These are phyloP conservation scores for Viola pubescens DNA, from an alignment of 441 rosid species.

Conservation along the genomic window DNA sequence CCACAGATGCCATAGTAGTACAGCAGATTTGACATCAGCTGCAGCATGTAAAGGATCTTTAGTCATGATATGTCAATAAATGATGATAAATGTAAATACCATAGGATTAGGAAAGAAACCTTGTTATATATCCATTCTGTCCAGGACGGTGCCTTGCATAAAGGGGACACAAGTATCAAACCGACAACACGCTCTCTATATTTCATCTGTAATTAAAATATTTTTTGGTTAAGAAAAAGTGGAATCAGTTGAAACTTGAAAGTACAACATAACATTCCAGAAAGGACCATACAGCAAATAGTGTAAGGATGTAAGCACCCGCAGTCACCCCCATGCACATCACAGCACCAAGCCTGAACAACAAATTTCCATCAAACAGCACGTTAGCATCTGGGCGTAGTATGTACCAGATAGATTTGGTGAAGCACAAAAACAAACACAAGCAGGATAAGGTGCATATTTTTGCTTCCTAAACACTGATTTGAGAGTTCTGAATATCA, in stretches of 20 bases:
- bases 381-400: neutral
- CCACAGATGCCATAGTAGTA: slow-evolving; percentile 88
- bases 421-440: neutral
- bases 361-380: slow-evolving; percentile 16
- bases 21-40: slow-evolving; percentile 73
- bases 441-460: neutral
- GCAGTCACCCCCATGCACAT: slow-evolving; percentile 96
- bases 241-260: slow-evolving; percentile 2
- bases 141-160: slow-evolving; percentile 88
- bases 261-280: slow-evolving; percentile 2
- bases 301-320: slow-evolving; percentile 81
- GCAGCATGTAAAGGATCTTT: slow-evolving; percentile 13
- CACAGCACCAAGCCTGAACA: slow-evolving; percentile 69
- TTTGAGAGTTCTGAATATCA: neutral
- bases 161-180: slow-evolving; percentile 79
- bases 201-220: slow-evolving; percentile 49
- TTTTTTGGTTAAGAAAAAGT: slow-evolving; percentile 12
- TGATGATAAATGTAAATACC: neutral
- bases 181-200: slow-evolving; percentile 79
- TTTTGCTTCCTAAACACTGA: neutral
- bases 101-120: slow-evolving; percentile 30
- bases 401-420: too few relatives aligned
- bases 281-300: slow-evolving; percentile 68
- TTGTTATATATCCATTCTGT: slow-evolving; percentile 89
- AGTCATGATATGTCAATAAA: slow-evolving; percentile 5